Conservation (phyloP, 2,329 filamentous ascomycete species). For the Teratosphaeriaceae sp. region DNA sequence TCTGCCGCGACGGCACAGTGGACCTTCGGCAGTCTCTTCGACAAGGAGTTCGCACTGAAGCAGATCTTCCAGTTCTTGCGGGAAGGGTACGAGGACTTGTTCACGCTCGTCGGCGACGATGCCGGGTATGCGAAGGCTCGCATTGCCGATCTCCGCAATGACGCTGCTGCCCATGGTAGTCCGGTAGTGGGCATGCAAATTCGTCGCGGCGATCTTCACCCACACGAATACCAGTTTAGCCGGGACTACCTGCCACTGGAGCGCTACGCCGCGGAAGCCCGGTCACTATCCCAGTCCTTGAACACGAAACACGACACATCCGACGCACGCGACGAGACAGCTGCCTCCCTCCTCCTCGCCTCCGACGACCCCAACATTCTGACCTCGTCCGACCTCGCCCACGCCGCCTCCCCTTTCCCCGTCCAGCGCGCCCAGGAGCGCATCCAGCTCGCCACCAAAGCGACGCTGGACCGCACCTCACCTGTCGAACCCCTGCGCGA, state of each 20-base stretch:
- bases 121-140: constrained; percentile 57
- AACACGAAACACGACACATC: constrained; percentile 15
- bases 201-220: constrained; percentile 72
- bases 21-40: constrained; percentile 57
- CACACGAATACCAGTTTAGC: constrained; percentile 72
- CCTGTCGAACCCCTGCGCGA: constrained; percentile 24
- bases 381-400: constrained; percentile 56
- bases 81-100: constrained; percentile 66
- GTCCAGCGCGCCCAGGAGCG: constrained; percentile 60
- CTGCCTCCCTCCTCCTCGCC: constrained; percentile 62
- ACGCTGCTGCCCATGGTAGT: constrained; percentile 41
- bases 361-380: constrained; percentile 78
- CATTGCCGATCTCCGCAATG: constrained; percentile 48
- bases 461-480: constrained; percentile 35
- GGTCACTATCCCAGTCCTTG: constrained; percentile 7
- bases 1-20: constrained; percentile 60
- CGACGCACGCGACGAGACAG: constrained; percentile 60
- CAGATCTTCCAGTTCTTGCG: constrained; percentile 60
- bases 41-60: constrained; percentile 45
- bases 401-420: constrained; percentile 26
- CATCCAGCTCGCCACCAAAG: constrained; percentile 67
- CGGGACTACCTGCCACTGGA: constrained; percentile 71
- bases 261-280: constrained; percentile 56
- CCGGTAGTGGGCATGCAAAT: constrained; percentile 68
- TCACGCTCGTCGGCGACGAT: constrained; percentile 61